Base-by-base conservation (phyloP, 2,329 filamentous ascomycete genomes). In the Bimuria novae-zelandiae region DNA sequence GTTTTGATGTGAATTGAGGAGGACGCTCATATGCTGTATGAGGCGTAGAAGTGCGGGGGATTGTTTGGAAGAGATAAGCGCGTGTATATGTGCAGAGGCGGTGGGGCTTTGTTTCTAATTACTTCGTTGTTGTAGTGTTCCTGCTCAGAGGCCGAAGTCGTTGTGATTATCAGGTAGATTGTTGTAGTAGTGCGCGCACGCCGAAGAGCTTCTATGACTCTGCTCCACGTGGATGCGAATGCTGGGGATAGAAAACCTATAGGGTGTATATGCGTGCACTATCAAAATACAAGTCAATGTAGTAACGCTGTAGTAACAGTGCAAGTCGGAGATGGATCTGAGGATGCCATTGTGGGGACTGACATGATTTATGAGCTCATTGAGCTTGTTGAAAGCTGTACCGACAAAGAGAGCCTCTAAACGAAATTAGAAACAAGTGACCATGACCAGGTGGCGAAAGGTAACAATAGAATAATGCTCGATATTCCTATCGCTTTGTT, bases 311-410 rank as follows among this genome's bases (percentile, higher is more conserved):
- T 42, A 42, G n/a, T n/a, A n/a, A n/a, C n/a, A n/a, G n/a, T 29
- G 23, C 23, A 17, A 45, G 21, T 19, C 2, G 3, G 10, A 12
- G 30, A 21, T 29, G 16, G 11, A 30, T 30, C 21, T 37, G 43
- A 3, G 14, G 16, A 21, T 21, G 19, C 23, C 23, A 36, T 37
- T 39, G 33, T 35, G 14, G 44, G 42, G n/a, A 47, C 33, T 39
- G 44, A 39, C 33, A 16, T 47, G 14, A 35, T 39, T 47, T 47
- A 47, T 39, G 44, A 47, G 33, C 16, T 21, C 23, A 22, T 37
- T 21, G 44, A 19, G 22, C 10, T n/a, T 29, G 22, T 39, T 47
- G 33, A 29, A 23, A 27, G 32, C 33, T 27, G 14, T 29, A 11
- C 14, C n/a, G 23, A 47, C 32, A 37, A 37, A 39, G 32, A 29